A percentile compares a stretch with the other conserved stretches of the same genome.
Conservation (phyloP, 768 basidiomycete species). For the Pholiota microspora region DNA sequence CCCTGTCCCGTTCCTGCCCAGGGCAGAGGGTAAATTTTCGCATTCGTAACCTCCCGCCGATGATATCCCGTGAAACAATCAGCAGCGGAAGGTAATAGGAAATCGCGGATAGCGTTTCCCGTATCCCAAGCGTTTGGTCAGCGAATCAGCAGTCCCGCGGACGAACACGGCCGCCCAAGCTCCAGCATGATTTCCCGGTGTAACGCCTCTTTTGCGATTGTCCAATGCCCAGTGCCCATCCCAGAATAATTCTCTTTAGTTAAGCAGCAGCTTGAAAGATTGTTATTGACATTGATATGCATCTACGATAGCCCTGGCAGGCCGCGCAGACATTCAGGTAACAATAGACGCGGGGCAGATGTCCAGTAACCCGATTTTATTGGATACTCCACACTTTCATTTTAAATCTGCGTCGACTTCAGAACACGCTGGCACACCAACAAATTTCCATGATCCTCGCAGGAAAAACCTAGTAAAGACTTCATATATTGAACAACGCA, state of each 20-base stretch:
- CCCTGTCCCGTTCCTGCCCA: neutral
- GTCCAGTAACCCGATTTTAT: neutral
- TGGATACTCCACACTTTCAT: neutral
- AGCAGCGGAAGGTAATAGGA: neutral
- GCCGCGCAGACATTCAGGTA: neutral
- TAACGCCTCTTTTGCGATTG: too few species aligned
- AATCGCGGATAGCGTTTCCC: neutral
- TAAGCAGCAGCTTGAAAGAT: too few species aligned
- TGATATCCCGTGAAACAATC: constrained; percentile 16
- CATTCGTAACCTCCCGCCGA: constrained; percentile 9
- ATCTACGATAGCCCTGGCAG: neutral
- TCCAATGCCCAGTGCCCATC: too few species aligned
- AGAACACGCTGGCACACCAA: neutral
- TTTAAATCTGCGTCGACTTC: neutral
- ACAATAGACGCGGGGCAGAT: neutral
- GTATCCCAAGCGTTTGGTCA: neutral
- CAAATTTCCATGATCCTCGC: constrained; percentile 1
- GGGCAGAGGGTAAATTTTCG: constrained; percentile 12
- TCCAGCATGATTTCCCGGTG: neutral
- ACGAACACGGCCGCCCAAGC: neutral
- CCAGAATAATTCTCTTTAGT: neutral
- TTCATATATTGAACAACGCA: neutral
- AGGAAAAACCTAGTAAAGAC: neutral
- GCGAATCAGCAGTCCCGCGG: neutral
- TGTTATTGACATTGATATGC: too few species aligned